These are phyloP conservation scores for Russula olivacea DNA, from an alignment of 768 basidiomycete species.

Conservation along the genomic window DNA sequence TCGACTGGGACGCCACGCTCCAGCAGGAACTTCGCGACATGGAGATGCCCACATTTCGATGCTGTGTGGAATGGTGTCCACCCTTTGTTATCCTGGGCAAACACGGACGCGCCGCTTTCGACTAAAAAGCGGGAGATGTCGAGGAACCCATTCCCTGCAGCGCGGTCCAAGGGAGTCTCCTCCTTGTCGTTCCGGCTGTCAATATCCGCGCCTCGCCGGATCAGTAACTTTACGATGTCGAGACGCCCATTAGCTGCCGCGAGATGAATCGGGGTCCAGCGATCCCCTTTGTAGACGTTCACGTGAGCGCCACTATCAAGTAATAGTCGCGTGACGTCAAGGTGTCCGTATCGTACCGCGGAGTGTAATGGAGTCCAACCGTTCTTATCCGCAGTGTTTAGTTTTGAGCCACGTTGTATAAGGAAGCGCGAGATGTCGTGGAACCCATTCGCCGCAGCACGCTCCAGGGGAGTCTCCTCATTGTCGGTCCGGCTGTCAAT, in stretches of 20 bases:
- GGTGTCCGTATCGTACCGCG: background rate
- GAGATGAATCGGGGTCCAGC: conserved; percentile 1
- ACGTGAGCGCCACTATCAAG: background rate
- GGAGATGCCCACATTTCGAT: background rate
- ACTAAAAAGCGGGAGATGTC: background rate
- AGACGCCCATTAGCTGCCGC: background rate
- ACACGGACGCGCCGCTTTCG: background rate
- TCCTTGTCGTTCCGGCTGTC: background rate
- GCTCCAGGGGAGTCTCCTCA: background rate
- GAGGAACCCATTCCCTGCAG: background rate
- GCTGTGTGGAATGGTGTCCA: conserved; percentile 7
- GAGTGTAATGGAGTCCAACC: background rate
- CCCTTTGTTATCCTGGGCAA: background rate
- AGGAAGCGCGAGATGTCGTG: background rate
- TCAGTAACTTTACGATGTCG: background rate
- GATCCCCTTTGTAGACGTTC: background rate
- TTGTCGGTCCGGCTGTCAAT: background rate
- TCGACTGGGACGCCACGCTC: background rate
- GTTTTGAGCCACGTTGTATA: background rate
- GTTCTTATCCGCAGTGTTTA: background rate
- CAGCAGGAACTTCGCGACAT: conserved; percentile 1
- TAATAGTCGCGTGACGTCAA: background rate
- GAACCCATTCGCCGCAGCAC: background rate
- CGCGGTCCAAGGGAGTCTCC: background rate
- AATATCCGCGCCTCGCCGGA: background rate